Evolutionary conservation across 768 basidiomycete genomes (phyloP), one percentile per base, ranked within the genome.

Genomic region (Lentinula raphanica): DNA sequence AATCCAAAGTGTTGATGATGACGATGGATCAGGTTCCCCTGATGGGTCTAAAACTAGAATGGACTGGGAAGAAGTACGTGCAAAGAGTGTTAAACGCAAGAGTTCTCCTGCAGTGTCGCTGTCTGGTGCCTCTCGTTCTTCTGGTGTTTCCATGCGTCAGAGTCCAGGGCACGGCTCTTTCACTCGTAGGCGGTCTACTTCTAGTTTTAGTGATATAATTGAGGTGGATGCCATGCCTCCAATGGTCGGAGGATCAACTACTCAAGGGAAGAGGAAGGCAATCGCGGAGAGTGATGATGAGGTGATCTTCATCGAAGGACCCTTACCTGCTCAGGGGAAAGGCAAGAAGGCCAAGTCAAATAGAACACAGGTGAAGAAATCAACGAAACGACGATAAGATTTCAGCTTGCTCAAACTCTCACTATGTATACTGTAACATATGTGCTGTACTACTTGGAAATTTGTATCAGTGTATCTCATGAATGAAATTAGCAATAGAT

Each of bases 231-330:
- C 65, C 49, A 59, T 71, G n/a, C 54, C 67, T n/a, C 65, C 61
- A 19, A 56, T 42, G 13, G 48, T 59, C 17, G 55, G 63, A 42
- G 64, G 64, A 19, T 64, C 68, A 21, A 66, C 65, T 32, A 64
- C 67, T 12, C 31, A 29, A 5, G 54, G 59, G 12, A 90, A 89
- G 68, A 76, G 88, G 21, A 87, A 83, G 68, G 72, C 75, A 3
- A 64, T 71, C 23, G 61, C 68, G 5, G 63, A 67, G 31, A 79
- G 79, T 54, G 84, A 85, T 48, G 82, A 85, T 59, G 85, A 86
- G 25, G 68, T 81, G 15, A 81, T 82, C 58, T 76, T 81, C 57
- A 64, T 82, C 3, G 79, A 82, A 38, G 82, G 78, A 0, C 74
- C 82, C 9, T 60, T 74, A 7, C 58, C 66, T 57, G 36, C 31